Percentiles rank a stretch among this genome's conserved stretches.
phyloP scores from a whole-genome alignment of 352 stramenopile genomes.

The Pythium rishiriense region DNA sequence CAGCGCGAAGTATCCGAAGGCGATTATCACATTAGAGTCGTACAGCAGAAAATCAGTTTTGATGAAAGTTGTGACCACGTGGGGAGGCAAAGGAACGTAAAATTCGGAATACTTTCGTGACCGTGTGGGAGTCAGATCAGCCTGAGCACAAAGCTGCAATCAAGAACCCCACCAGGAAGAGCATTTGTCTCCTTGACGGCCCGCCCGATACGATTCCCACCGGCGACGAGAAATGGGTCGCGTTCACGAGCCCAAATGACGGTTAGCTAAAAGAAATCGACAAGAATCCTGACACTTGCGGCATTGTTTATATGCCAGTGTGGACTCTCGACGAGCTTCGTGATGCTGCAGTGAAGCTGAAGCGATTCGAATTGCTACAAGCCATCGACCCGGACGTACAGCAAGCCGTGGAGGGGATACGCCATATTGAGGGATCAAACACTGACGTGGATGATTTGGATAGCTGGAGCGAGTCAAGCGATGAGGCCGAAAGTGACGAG shows the following conservation, averaged over 20 bases:
- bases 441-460: background rate
- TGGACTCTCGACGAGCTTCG: constrained; percentile 4
- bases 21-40: background rate
- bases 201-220: too few species aligned
- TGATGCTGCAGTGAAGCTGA: background rate
- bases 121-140: too few species aligned
- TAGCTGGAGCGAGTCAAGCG: background rate
- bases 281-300: background rate
- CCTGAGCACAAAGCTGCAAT: background rate
- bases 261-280: background rate
- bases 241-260: constrained; percentile 5
- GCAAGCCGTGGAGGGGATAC: too few species aligned
- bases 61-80: constrained; percentile 1
- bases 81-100: background rate
- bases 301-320: background rate
- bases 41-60: background rate
- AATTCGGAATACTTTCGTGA: too few species aligned
- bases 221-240: background rate
- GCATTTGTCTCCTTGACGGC: too few species aligned
- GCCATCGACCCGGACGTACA: background rate
- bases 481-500: too few species aligned
- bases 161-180: background rate
- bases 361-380: background rate
- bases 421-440: too few species aligned
- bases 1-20: background rate